phyloP scores from a whole-genome alignment of 1,139 yeast genomes.

The Diutina scorzettiae region DNA sequence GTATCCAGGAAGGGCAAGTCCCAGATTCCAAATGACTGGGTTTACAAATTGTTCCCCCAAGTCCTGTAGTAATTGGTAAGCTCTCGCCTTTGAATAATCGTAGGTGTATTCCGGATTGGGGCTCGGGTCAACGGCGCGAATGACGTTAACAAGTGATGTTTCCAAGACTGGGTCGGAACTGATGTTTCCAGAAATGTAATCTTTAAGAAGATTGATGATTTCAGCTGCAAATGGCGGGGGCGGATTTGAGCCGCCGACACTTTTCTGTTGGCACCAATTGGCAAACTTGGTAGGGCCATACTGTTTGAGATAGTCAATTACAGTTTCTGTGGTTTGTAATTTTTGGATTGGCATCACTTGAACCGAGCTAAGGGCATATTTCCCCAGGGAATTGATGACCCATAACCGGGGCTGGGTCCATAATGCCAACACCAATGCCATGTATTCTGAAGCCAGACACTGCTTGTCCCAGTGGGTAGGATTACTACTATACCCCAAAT shows the following conservation, averaged over 20 bases:
- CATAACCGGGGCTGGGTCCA: conserved; percentile 1
- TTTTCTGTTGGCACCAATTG: conserved; percentile 11
- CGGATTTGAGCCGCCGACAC: conserved; percentile 9
- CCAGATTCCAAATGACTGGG: conserved; percentile 37
- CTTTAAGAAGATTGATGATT: conserved; percentile 31
- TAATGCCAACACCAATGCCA: not conserved
- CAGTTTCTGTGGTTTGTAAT: conserved; percentile 16
- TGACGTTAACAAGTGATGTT: conserved; percentile 24
- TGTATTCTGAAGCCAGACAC: not conserved
- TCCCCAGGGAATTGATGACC: conserved; percentile 6
- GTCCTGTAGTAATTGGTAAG: conserved; percentile 32
- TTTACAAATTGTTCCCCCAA: conserved; percentile 19
- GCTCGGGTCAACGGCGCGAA: conserved; percentile 20
- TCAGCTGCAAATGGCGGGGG: conserved; percentile 14
- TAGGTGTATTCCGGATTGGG: conserved; percentile 13
- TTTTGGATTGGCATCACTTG: conserved; percentile 34
- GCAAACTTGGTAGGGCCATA: conserved; percentile 16
- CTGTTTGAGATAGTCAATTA: conserved; percentile 20
- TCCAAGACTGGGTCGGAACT: conserved; percentile 26
- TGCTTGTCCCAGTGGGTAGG: not conserved
- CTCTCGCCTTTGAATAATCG: conserved; percentile 36
- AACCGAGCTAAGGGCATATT: conserved; percentile 29
- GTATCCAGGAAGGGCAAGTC: conserved; percentile 28
- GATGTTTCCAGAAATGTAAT: conserved; percentile 38
- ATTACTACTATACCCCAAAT: conserved; percentile 6